Percentiles rank a stretch among this genome's conserved stretches.
Conservation (phyloP, 2,329 filamentous ascomycete species). For the Tolypocladium amazonense region DNA sequence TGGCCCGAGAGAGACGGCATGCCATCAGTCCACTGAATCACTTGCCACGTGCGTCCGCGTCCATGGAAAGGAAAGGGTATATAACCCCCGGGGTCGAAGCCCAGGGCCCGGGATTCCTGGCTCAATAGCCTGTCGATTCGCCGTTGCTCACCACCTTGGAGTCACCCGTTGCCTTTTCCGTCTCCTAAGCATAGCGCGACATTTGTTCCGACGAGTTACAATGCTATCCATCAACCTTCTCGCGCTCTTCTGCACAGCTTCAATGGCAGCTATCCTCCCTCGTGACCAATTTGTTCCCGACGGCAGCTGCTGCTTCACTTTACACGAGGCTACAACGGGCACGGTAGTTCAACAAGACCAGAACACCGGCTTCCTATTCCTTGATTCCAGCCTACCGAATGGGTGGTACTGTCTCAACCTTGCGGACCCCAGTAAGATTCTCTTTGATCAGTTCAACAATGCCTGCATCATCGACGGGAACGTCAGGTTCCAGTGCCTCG, state of each 20-base stretch:
- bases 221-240: not conserved
- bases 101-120: not conserved
- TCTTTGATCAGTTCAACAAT: constrained; percentile 17
- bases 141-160: not conserved
- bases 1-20: not conserved
- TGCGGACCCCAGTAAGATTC: constrained; percentile 10
- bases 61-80: not conserved
- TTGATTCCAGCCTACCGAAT: constrained; percentile 10
- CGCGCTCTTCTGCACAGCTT: constrained; percentile 10
- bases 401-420: constrained; percentile 22
- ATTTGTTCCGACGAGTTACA: not conserved
- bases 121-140: not conserved
- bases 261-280: constrained; percentile 10
- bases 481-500: constrained; percentile 18
- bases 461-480: constrained; percentile 20
- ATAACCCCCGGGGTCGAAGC: not conserved
- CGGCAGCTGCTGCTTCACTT: constrained; percentile 20
- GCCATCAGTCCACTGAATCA: not conserved
- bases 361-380: constrained; percentile 14
- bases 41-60: not conserved
- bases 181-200: not conserved
- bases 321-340: constrained; percentile 14
- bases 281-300: constrained; percentile 1
- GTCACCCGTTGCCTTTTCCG: not conserved
- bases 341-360: constrained; percentile 15